These are phyloP conservation scores for Nectriaceae sp. DNA, from an alignment of 2,329 filamentous ascomycete genomes.

Conservation along the genomic window DNA sequence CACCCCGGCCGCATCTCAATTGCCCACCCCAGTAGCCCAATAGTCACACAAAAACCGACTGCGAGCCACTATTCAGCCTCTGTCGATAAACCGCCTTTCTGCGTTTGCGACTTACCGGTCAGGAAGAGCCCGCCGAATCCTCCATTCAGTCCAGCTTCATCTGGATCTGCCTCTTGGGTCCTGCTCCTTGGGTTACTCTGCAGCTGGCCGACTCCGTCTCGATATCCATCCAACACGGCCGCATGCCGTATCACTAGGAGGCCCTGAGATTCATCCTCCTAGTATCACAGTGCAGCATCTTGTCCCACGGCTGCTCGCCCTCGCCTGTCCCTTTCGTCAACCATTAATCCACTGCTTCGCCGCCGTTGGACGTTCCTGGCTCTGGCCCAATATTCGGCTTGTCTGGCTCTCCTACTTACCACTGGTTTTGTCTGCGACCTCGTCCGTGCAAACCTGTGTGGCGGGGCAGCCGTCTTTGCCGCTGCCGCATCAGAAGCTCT, in stretches of 20 bases:
- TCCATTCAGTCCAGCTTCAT: constrained; percentile 18
- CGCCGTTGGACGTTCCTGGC: constrained; percentile 12
- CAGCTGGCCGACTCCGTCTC: constrained; percentile 48
- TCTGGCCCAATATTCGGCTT: constrained; percentile 11
- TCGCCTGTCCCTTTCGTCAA: constrained; percentile 29
- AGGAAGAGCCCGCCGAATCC: constrained; percentile 29
- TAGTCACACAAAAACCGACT: constrained; percentile 54
- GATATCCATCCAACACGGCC: constrained; percentile 48
- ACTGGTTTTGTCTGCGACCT: constrained; percentile 19
- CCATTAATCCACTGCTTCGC: constrained; percentile 15
- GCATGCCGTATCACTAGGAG: constrained; percentile 51
- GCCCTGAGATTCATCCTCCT: constrained; percentile 46
- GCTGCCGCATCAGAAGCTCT: background rate
- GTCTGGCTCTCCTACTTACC: constrained; percentile 8
- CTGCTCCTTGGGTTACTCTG: constrained; percentile 39
- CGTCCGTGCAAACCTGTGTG: constrained; percentile 23
- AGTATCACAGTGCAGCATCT: constrained; percentile 55
- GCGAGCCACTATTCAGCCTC: constrained; percentile 42
- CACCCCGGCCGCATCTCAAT: constrained; percentile 46
- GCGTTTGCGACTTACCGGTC: constrained; percentile 31
- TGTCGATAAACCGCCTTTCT: constrained; percentile 32
- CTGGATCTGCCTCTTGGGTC: constrained; percentile 33
- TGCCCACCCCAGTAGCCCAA: constrained; percentile 34
- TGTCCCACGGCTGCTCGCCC: constrained; percentile 47
- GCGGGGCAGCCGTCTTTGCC: constrained; percentile 20